Base-by-base conservation (phyloP, 2,329 filamentous ascomycete species). In the Myriosclerotinia duriaeana region DNA sequence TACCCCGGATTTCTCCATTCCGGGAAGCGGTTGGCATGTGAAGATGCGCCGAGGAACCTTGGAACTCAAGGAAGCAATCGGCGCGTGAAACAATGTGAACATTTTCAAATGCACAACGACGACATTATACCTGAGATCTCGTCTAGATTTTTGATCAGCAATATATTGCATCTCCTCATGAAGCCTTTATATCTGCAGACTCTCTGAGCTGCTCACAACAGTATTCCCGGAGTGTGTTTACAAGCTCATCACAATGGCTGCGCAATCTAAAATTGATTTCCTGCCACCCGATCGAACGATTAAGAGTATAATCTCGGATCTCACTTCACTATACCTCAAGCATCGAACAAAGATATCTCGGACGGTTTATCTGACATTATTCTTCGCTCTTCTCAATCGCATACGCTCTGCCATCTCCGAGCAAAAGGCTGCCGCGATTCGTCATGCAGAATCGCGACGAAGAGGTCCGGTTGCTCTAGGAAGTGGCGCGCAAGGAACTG, bases 341-440 rank as follows among this genome's bases (percentile, higher is more conserved):
- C 88, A 96, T 79, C 91, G 93, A 72, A 92, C 88, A 61, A 87
- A 87, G 71, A 93, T 97, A 78, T 94, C 92, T 30, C 89, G 91
- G 75, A 87, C 87, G 70, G 87, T 96, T 72, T 96, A 96, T 81
- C 81, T 96, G 69, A 89, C 92, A 38, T 84, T 97, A 72, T 87
- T 94, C 73, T 80, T 94, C 72, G 88, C 92, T 58, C 86, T 97
- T 68, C 83, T 89, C 68, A 93, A 96, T 78, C 92, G 95, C 74
- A 88, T 98, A 65, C 92, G 93, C 73, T 89, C 92, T 85, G 93
- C 94, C 73, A 89, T 98, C 75, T 89, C 90, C 67, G 93, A 97
- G 77, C 95, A 98, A 78, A 97, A 96, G 78, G 91, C 91, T 20
- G 91, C 92, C 2, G 89, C 90, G 1, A 82, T 82, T 63, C 86